Base-by-base conservation (phyloP, 305 asterid species). In the Fraxinus greggii region DNA sequence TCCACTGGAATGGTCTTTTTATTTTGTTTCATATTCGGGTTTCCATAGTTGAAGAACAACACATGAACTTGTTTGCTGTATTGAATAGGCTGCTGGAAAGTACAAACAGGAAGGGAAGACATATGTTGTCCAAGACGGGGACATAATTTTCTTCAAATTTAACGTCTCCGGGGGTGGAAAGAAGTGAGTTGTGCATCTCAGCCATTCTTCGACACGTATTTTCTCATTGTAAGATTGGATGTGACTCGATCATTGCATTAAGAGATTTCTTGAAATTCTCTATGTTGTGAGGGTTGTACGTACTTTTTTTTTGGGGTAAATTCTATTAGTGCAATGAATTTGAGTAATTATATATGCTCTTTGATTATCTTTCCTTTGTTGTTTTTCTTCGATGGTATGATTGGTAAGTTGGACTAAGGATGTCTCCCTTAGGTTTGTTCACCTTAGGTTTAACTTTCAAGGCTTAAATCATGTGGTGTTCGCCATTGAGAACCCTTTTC, bases 91-190 rank as follows among this genome's bases (percentile, higher is more conserved):
- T 24, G 87, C 93, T 13, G 99, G 99, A 78, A 96, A 96, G 93
- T 96, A 96, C 83, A 87, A 92, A 21, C 99, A 96, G 88, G 99
- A 96, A 82, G 99, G 99, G 23, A 96, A 96, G 94, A 93, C 98
- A 0, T 96, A 96, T 38, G 89, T 96, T 84, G 99, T 95, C 83
- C 98, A 94, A 89, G 99, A 95, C 54, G 99, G 94, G 48, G 99
- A 96, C 84, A 85, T 96, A 35, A 96, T 96, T 72, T 96, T 94
- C 93, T 96, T 96, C 93, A 96, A 96, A 89, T 96, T 94, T 88
- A 96, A 96, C 35, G 98, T 94, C 61, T 94, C 99, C 17, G 95
- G 99, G 59, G 98, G 98, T 12, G 98, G 98, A 48, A 96, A 93
- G 97, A 96, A 96, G 91, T 96, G 93, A 92, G 82, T 84, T 67